Evolutionary conservation across 2,329 filamentous ascomycete genomes (phyloP), one percentile per base, ranked within the genome.

Genomic region (Passalora sequoiae): DNA sequence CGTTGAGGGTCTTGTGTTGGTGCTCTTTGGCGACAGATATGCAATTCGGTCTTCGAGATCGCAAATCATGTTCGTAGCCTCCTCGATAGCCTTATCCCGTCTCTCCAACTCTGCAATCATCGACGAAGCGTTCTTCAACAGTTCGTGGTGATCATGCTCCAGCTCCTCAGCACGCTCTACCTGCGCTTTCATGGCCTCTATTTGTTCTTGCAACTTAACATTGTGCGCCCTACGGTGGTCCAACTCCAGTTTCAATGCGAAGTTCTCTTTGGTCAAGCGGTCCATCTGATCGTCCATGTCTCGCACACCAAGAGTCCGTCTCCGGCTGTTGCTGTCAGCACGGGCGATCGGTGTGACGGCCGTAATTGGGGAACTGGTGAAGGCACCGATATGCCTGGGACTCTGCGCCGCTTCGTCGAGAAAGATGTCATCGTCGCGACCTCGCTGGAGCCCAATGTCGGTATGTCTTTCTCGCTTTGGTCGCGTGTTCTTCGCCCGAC

Each of bases 191-290:
- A 85, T 66, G 4, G 61, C 62, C 27, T 79, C 73, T n/a, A 81
- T 54, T 29, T 72, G 70, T 24, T 74, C 70, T 57, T 86, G 81
- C 24, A 86, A 57, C 16, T 67, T 68, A 6, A 71, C 72, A 56
- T 84, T 80, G 40, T 76, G 73, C 63, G 87, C 77, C 20, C 83
- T 73, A 5, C 81, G 74, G 58, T 87, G 82, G 54, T 76, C 85
- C 1, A 88, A 64, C 59, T 87, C 83, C 22, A 87, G 69, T 62
- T 88, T 87, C 30, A 88, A 71, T 53, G 86, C 83, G 54, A 87
- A 88, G 57, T 87, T 88, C 64, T 86, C 78, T 60, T 88, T 88
- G 61, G 83, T 80, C 16, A 87, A 66, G 1, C 72, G 81, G 4
- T 83, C 84, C 40, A 86, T 66, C 41, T 81, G 77, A 74, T 84